Evolutionary conservation across 2,329 filamentous ascomycete species (phyloP).

Genomic region (Talaromyces sp.): DNA sequence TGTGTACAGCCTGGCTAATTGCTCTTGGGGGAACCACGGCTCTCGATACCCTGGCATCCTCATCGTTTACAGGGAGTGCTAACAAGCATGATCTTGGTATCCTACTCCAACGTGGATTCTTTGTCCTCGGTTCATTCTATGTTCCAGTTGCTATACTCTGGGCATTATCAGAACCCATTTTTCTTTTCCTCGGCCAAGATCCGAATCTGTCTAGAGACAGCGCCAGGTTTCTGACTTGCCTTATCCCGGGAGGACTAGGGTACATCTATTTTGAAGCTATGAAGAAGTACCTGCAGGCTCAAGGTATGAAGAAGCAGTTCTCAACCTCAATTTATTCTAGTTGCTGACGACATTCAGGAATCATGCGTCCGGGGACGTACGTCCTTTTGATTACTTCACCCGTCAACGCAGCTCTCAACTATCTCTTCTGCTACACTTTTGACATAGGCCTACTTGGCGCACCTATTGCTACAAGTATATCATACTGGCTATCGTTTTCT

Average conservation of each 20-base stretch:
- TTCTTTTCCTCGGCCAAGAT: constrained; percentile 71
- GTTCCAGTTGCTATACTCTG: constrained; percentile 69
- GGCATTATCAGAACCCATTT: constrained; percentile 70
- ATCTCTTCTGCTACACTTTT: constrained; percentile 69
- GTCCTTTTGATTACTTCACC: constrained; percentile 60
- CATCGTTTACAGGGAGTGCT: constrained; percentile 74
- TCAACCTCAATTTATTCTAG: background rate
- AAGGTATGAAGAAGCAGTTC: constrained; percentile 41
- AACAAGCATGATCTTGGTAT: constrained; percentile 76
- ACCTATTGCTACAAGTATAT: constrained; percentile 75
- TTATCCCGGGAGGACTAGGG: constrained; percentile 77
- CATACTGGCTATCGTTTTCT: constrained; percentile 80
- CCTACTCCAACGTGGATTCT: constrained; percentile 70
- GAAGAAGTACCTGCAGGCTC: constrained; percentile 59
- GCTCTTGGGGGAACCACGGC: constrained; percentile 82
- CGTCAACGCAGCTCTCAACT: constrained; percentile 57
- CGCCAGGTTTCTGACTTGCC: constrained; percentile 65
- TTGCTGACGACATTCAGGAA: constrained; percentile 40
- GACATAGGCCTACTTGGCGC: constrained; percentile 72
- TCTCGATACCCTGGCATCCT: constrained; percentile 78
- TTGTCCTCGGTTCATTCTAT: constrained; percentile 71
- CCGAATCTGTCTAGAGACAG: constrained; percentile 72
- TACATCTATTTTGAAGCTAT: constrained; percentile 85
- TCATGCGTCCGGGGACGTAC: constrained; percentile 63
- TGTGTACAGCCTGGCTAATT: constrained; percentile 83